Base-by-base conservation (phyloP, 495 filamentous ascomycete genomes). In the Aspergillus incahuasiensis region DNA sequence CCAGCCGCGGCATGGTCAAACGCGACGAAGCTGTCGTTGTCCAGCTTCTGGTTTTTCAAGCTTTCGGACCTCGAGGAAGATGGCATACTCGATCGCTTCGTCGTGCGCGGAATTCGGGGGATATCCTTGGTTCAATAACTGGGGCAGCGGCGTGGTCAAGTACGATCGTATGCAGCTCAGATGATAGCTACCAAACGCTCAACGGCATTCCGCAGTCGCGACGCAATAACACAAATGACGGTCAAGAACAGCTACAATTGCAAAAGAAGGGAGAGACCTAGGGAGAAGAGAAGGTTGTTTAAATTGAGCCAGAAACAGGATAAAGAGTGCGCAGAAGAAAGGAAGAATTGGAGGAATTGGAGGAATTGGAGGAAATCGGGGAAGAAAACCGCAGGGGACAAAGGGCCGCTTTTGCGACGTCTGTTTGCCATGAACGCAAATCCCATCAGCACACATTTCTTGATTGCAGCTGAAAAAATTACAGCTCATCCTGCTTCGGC, bases 1-100 rank as follows among this genome's bases (percentile, higher is more conserved):
- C 94, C 94, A 52, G 94, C 94, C 48, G 92, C 91, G 47, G 85
- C 89, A 72, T 91, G 81, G 63, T 87, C 84, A 66, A 88, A 95
- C 8, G 84, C 81, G 43, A 86, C 75, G 42, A 79, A 91, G 74
- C 69, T 87, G 64, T 69, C 76, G 64, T 64, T 71, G 55, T 71
- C 73, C 34, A 78, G 60, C 52, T 69, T 68, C 22, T 66, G 70
- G 20, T 64, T 64, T 43, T 74, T 75, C 19, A 63, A 61, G 53
- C 58, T 67, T 15, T 74, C 71, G 15, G 71, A 58, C 58, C 54
- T 71, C n/a, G 69, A 63, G 0, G 66, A 68, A 13, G 72, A 59
- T 13, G 68, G 64, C 73, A 76, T 76, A n/a, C 39, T 58, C 68
- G 62, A 52, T 57, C 16, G 47, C 47, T 19, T 40, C 2, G 32